Evolutionary conservation across 1,284 basidiomycete species (phyloP).

Genomic region (Rhodotorula sp.): DNA sequence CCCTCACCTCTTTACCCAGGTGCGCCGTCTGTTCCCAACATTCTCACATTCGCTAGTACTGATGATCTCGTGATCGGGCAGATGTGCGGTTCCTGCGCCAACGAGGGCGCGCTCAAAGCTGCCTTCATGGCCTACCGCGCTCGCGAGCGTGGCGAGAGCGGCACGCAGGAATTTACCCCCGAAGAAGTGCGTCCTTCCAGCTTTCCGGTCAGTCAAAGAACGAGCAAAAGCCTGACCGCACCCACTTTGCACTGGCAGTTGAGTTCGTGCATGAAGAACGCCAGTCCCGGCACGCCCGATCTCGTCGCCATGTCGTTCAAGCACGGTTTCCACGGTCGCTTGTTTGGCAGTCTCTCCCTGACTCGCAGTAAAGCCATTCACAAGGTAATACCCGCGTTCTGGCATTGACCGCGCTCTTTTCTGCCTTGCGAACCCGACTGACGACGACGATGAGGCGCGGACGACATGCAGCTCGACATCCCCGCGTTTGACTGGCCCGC

Average conservation of each 20-base stretch:
- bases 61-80: conserved; percentile 1
- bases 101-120: conserved; percentile 57
- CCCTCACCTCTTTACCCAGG: conserved; percentile 45
- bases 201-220: too few relatives aligned
- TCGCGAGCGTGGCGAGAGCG: conserved; percentile 46
- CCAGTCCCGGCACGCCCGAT: conserved; percentile 55
- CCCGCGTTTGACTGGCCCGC: conserved; percentile 60
- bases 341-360: conserved; percentile 55
- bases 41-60: too few relatives aligned
- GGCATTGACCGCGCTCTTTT: too few relatives aligned
- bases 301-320: conserved; percentile 57
- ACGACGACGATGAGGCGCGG: conserved; percentile 12
- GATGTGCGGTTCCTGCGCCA: conserved; percentile 47
- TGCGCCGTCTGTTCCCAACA: background rate
- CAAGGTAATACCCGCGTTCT: conserved; percentile 47
- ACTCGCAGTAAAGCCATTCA: conserved; percentile 54
- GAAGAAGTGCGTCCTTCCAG: conserved; percentile 39
- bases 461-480: conserved; percentile 54
- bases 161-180: conserved; percentile 41
- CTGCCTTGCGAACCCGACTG: too few relatives aligned
- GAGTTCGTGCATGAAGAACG: conserved; percentile 56
- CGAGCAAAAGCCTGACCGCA: background rate
- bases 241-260: conserved; percentile 27
- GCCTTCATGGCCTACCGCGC: conserved; percentile 55
- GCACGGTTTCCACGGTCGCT: conserved; percentile 55